Base-by-base conservation (phyloP, 768 basidiomycete species). In the Macrolepiota albuminosa region DNA sequence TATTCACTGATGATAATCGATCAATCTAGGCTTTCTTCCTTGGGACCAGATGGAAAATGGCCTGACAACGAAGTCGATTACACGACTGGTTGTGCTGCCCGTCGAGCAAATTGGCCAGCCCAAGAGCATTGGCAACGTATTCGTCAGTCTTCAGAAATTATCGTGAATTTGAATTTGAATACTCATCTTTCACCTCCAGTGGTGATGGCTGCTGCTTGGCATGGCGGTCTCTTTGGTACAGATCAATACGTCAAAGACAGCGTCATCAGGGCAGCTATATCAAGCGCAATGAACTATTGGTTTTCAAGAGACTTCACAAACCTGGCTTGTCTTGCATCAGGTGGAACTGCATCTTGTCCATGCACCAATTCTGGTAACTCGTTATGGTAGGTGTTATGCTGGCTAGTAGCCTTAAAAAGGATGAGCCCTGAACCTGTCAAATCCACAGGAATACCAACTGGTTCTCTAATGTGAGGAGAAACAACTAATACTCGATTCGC, bases 81-180 rank as follows among this genome's bases (percentile, higher is more conserved):
- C 63, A 80, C 83, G 0, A 75, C 83, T 18, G 87, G 87, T 11
- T 89, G 87, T 62, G 66, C 68, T 36, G 87, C 84, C 11, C 79
- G 78, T 57, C 77, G 83, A 10, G 87, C 86, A 3, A 89, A 86
- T 64, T 89, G 88, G 87, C 86, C 86, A 5, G 86, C 86, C 14
- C 76, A 83, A 68, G 68, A 62, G 1, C 86, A 88, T 63, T 87
- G 84, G 83, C 69, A 70, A 46, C 77, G 82, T 39, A 75, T 83
- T 48, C 66, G 84, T 84, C 62, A 58, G 76, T 69, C 31, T 6
- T 26, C 50, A 3, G 53, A 26, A 61, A 31, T 42, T 51, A 53
- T 4, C 14, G n/a, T 52, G 9, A 24, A 6, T 24, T 14, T 26
- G 6, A n/a, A 14, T 24, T 14, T 39, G 6, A n/a, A 14, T 2